A percentile compares a stretch with the other conserved stretches of the same genome.
Evolutionary conservation across 2,329 filamentous ascomycete species (phyloP).

Genomic region (Diplodia corticola): DNA sequence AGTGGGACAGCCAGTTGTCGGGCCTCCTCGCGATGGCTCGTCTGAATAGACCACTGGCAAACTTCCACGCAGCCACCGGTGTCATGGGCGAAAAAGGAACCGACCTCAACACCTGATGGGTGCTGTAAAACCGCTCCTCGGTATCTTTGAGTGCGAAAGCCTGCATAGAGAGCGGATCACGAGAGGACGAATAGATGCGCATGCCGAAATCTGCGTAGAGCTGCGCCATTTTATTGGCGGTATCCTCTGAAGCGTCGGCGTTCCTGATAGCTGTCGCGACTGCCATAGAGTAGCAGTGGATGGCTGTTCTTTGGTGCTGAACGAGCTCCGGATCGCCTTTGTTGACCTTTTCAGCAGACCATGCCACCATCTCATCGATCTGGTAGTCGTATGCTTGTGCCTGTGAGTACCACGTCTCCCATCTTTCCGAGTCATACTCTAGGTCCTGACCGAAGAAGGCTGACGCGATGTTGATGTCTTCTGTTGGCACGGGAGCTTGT

Average conservation of each 20-base stretch:
- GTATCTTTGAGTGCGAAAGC: conserved; percentile 61
- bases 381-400: conserved; percentile 87
- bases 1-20: conserved; percentile 66
- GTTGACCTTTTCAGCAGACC: conserved; percentile 90
- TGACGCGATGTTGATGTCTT: conserved; percentile 79
- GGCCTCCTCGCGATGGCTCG: conserved; percentile 60
- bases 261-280: conserved; percentile 61
- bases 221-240: conserved; percentile 59
- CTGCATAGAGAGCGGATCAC: conserved; percentile 67
- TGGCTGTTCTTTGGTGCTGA: conserved; percentile 73
- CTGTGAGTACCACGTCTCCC: conserved; percentile 89
- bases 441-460: conserved; percentile 79
- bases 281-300: conserved; percentile 76
- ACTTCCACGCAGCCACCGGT: conserved; percentile 64
- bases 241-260: conserved; percentile 56
- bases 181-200: conserved; percentile 67
- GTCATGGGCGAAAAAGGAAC: conserved; percentile 59
- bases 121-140: conserved; percentile 60
- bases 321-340: conserved; percentile 74
- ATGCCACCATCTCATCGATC: conserved; percentile 81
- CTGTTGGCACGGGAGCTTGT: conserved; percentile 74
- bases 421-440: conserved; percentile 76
- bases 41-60: conserved; percentile 62
- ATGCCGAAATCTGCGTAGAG: conserved; percentile 69
- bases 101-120: conserved; percentile 39